Evolutionary conservation across 768 basidiomycete genomes (phyloP), one percentile per base, ranked within the genome.

Genomic region (Boletus patriciae): DNA sequence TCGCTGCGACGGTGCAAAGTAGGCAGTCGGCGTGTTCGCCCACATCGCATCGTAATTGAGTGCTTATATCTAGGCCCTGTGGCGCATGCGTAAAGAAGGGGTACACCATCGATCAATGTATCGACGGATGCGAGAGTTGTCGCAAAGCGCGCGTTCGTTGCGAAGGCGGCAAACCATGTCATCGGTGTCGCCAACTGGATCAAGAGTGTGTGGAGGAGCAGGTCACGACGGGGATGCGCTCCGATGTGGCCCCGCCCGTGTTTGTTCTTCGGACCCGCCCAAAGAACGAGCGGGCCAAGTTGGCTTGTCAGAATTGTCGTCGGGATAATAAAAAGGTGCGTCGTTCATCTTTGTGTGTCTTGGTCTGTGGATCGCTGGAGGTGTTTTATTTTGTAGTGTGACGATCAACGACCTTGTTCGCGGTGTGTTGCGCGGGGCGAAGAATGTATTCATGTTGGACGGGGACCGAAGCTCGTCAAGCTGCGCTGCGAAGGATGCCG

Each of bases 241-340:
- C 69, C 45, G 73, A 73, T 29, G 27, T 63, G 2, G 52, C 29
- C 0, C 64, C 69, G 46, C 62, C 67, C 59, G 37, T 62, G 31
- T 46, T 67, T 21, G 58, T 66, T 48, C 51, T 61, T 52, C 61
- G 74, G 58, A 51, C 50, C 58, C 70, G 76, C 44, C 64, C 70
- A 21, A 73, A 68, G 57, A 70, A 70, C 62, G 84, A 85, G 57
- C 77, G 83, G 37, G 83, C 78, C 38, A 86, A 84, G 62, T 54
- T 82, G 54, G 84, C 85, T 3, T 86, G 85, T 68, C 76, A 78
- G 61, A 80, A 72, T 48, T 86, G 85, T 68, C 78, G 83, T 29
- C 79, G 79, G 58, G 84, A 85, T 62, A 86, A 86, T 64, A 86
- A 86, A 68, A 86, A 86, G 82, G 85, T 79, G 51, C 6, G 65